phyloP scores from a whole-genome alignment of 169 alveolate species.

The Babesia divergens region DNA sequence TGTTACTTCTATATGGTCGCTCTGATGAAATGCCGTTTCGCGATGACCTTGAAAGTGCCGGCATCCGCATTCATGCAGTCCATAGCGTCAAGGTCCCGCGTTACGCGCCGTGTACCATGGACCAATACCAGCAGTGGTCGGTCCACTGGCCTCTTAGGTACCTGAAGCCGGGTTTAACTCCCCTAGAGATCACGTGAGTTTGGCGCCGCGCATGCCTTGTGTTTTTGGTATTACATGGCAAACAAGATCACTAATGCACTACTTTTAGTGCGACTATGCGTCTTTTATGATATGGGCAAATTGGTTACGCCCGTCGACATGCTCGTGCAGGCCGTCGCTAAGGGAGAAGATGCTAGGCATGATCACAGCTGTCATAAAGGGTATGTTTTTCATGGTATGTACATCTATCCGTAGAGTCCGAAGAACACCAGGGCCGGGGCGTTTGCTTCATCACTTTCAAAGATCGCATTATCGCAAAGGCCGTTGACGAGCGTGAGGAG shows the following conservation, averaged over 20 bases:
- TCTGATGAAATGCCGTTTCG: slow-evolving; percentile 6
- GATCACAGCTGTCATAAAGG: not conserved
- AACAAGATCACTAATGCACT: too few species aligned
- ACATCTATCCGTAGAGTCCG: slow-evolving; percentile 13
- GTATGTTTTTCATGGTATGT: not conserved
- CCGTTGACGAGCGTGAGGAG: slow-evolving; percentile 71
- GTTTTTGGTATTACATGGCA: too few species aligned
- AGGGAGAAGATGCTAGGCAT: slow-evolving; percentile 20
- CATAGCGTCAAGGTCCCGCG: slow-evolving; percentile 67
- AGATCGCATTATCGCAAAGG: slow-evolving; percentile 70
- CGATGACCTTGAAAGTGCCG: not conserved
- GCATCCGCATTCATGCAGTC: slow-evolving; percentile 20
- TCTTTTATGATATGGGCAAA: not conserved
- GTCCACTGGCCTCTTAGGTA: slow-evolving; percentile 78
- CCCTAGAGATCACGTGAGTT: slow-evolving; percentile 64
- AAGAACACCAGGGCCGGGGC: slow-evolving; percentile 28
- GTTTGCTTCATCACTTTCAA: slow-evolving; percentile 76
- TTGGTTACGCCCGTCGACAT: not conserved
- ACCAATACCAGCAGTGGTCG: slow-evolving; percentile 72
- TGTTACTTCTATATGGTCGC: slow-evolving; percentile 40
- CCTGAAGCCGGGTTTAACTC: slow-evolving; percentile 72
- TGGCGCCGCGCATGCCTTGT: too few species aligned
- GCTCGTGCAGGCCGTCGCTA: slow-evolving; percentile 13
- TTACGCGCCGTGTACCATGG: slow-evolving; percentile 72
- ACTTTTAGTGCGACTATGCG: not conserved